Base-by-base conservation (phyloP, 2,329 filamentous ascomycete species). In the Pezicula neosporulosa region DNA sequence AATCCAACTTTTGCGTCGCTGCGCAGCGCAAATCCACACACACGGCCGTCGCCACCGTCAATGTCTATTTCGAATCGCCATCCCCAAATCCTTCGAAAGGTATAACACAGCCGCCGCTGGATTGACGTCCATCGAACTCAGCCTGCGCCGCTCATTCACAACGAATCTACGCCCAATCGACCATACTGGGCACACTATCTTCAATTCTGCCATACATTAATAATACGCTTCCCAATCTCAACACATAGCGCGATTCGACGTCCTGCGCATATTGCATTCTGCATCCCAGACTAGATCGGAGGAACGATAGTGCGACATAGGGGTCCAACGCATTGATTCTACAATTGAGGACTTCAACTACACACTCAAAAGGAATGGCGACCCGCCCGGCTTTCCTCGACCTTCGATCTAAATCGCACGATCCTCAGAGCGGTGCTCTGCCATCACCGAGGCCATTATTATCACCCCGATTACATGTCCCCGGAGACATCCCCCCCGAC, bases 401-500 rank as follows among this genome's bases (percentile, higher is more conserved):
- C 48, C 50, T 63, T 12, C 60, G 62, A 51, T 62, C 63, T 24
- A 63, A 63, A 42, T 64, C 62, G 18, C 54, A 63, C 54, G 61
- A 59, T n/a, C 54, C 56, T 18, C 37, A 58, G 12, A 54, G 60
- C 41, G 56, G 38, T 47, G 58, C 50, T 21, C 42, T 60, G 6
- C 52, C 59, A 39, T 62, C 60, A 27, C 54, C 56, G 30, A 52
- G 64, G 50, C 51, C 54, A 33, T 51, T 62, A 6, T 60, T 60
- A 30, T 91, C 88, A n/a, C 87, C 88, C 39, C 85, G 87, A 55
- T 74, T 90, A 53, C 87, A 91, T 68, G 78, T 89, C 51, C 87
- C 87, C 51, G 89, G 89, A 55, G 89, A 93, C 61, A 81, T 88
- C 1, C 93, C 94, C 18, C 94, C 94, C 5, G 89, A 94, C 48